Base-by-base conservation (phyloP, 805 yeast species). In the Barnettozyma sp. region DNA sequence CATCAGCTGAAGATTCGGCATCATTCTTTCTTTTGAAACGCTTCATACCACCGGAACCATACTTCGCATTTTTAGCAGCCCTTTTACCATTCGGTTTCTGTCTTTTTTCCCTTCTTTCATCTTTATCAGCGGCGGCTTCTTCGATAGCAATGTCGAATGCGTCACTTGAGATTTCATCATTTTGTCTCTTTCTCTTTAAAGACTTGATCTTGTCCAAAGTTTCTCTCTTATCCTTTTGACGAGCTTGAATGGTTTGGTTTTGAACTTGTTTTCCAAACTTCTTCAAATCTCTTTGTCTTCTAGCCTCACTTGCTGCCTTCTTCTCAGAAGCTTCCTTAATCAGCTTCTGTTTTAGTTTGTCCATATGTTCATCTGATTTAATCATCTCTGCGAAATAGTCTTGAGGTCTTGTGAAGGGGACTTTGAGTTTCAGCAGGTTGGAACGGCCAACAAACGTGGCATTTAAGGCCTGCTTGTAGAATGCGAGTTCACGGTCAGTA, bases 351-450 rank as follows among this genome's bases (percentile, higher is more conserved):
- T 85, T 87, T 55, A 92, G 72, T 62, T 77, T 84, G 55, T 86
- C 96, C 98, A 92, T 92, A 62, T 92, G 99, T 59, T 86, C 96
- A 60, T 92, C 98, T 36, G 88, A 80, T 66, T 92, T 92, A 41
- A 87, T 84, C 98, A 92, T 92, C 63, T 92, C 98, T 14, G 98
- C 99, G 65, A 92, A 92, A 60, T 85, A 92, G 58, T 92, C 98
- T 52, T 75, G 65, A 24, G 99, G 99, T 60, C 98, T 76, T 20
- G 94, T 70, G 59, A 92, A 92, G 41, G 96, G 86, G 22, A 90
- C 77, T 54, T 80, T 79, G 46, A 83, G 70, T 52, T 77, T 77
- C 33, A 77, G 63, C 27, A 83, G 66, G 36, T 73, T 72, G 31
- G 69, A 58, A 53, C 90, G 78, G 18, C 83, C 95, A 48, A 71